Percentiles rank a stretch among this genome's conserved stretches.
Evolutionary conservation across 306 rosid genomes (phyloP).

Genomic region (Castanea crenata): DNA sequence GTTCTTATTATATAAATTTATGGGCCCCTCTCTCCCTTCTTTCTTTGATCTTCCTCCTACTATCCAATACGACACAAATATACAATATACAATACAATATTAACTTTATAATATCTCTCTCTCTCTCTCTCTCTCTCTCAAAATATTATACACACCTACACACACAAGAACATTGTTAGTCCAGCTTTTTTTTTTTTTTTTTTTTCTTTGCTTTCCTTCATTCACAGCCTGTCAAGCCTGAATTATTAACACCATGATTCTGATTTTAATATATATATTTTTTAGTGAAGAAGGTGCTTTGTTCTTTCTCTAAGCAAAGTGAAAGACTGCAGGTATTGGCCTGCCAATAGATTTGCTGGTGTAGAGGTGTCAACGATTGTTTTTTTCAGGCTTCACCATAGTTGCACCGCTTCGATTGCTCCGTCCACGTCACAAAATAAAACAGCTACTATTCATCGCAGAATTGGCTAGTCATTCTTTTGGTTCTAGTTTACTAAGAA

Average conservation of each 20-base stretch:
- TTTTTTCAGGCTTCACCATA: conserved; percentile 37
- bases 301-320: conserved; percentile 42
- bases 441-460: conserved; percentile 20
- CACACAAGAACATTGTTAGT: conserved; percentile 52
- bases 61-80: conserved; percentile 24
- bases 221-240: conserved; percentile 86
- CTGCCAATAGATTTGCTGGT: conserved; percentile 52
- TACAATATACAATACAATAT: conserved; percentile 21
- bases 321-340: conserved; percentile 36
- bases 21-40: conserved; percentile 40
- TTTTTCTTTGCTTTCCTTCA: conserved; percentile 42
- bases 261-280: conserved; percentile 11
- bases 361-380: conserved; percentile 47
- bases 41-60: conserved; percentile 38
- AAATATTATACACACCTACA: conserved; percentile 27
- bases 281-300: conserved; percentile 31
- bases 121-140: conserved; percentile 25
- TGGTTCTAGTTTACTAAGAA: not conserved
- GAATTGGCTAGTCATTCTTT: conserved; percentile 7
- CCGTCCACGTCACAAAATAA: conserved; percentile 33
- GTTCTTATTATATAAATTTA: conserved; percentile 31
- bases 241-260: conserved; percentile 60
- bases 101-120: conserved; percentile 7
- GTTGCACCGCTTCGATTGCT: conserved; percentile 46
- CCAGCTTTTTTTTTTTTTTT: conserved; percentile 40